phyloP scores from a whole-genome alignment of 176 grass and related monocot species.

The Puya raimondii region DNA sequence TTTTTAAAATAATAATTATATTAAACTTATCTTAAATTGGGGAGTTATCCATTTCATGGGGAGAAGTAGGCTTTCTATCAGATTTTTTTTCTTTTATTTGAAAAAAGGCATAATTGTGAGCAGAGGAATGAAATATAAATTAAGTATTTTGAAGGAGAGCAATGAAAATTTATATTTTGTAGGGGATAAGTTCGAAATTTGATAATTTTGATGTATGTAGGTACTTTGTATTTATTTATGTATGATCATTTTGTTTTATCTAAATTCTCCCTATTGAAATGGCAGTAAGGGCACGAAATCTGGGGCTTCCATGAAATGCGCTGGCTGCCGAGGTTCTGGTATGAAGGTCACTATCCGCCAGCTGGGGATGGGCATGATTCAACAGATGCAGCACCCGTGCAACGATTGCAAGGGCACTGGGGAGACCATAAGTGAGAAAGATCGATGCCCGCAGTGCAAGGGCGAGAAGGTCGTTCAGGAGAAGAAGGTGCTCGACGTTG shows the following conservation, averaged over 20 bases:
- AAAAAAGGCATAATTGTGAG: too few relatives aligned
- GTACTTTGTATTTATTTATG: not conserved
- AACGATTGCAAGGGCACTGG: slow-evolving; percentile 94
- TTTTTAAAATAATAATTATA: not conserved
- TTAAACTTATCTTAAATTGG: too few relatives aligned
- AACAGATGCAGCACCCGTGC: slow-evolving; percentile 95
- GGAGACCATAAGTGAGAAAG: slow-evolving; percentile 86
- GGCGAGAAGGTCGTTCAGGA: slow-evolving; percentile 90
- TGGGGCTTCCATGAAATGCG: slow-evolving; percentile 84
- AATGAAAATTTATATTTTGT: too few relatives aligned
- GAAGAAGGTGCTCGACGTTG: slow-evolving; percentile 94
- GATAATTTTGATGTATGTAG: too few relatives aligned
- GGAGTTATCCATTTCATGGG: too few relatives aligned
- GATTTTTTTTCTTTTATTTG: not conserved
- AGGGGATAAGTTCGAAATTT: too few relatives aligned
- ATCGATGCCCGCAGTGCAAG: slow-evolving; percentile 81
- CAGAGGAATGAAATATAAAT: too few relatives aligned
- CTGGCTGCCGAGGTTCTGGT: slow-evolving; percentile 87
- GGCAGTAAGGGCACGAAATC: slow-evolving; percentile 94
- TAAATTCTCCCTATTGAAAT: not conserved
- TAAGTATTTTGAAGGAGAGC: too few relatives aligned
- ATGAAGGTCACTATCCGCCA: slow-evolving; percentile 97
- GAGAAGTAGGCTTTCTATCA: too few relatives aligned
- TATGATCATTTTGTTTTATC: not conserved
- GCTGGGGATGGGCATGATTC: slow-evolving; percentile 88